phyloP scores from a whole-genome alignment of 1,284 basidiomycete genomes.

The Cryptococcus sp. region DNA sequence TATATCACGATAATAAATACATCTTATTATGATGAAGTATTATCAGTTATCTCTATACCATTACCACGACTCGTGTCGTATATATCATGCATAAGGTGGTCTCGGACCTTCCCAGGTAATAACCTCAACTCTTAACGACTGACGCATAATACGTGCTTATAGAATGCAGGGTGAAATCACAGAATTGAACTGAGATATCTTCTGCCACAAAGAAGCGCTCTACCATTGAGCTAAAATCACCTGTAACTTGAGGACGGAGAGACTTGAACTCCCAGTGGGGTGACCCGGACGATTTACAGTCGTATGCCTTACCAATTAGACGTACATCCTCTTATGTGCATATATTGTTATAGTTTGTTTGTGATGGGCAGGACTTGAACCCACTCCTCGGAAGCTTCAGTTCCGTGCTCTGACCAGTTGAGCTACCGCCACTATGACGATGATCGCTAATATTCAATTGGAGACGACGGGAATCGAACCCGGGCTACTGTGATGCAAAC shows the following conservation, averaged over 20 bases:
- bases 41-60: slow-evolving; percentile 3
- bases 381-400: slow-evolving; percentile 26
- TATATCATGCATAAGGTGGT: slow-evolving; percentile 1
- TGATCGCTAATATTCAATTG: slow-evolving; percentile 20
- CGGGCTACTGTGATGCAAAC: slow-evolving; percentile 19
- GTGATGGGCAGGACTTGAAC: slow-evolving; percentile 17
- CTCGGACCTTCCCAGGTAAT: slow-evolving; percentile 7
- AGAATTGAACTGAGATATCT: slow-evolving; percentile 21
- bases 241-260: neutral
- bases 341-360: neutral
- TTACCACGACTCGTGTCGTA: slow-evolving; percentile 10
- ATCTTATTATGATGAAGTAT: neutral
- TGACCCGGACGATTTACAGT: slow-evolving; percentile 2
- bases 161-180: slow-evolving; percentile 6
- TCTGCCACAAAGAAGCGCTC: slow-evolving; percentile 22
- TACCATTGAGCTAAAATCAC: slow-evolving; percentile 15
- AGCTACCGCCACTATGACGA: slow-evolving; percentile 21
- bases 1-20: slow-evolving; percentile 5
- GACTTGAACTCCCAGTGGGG: neutral
- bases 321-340: neutral
- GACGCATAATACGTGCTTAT: neutral
- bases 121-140: neutral
- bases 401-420: slow-evolving; percentile 23
- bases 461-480: slow-evolving; percentile 23
- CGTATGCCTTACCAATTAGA: slow-evolving; percentile 8